Percentiles rank a stretch among this genome's conserved stretches.
phyloP scores from a whole-genome alignment of 768 basidiomycete species.

The Suillus hirtellus region DNA sequence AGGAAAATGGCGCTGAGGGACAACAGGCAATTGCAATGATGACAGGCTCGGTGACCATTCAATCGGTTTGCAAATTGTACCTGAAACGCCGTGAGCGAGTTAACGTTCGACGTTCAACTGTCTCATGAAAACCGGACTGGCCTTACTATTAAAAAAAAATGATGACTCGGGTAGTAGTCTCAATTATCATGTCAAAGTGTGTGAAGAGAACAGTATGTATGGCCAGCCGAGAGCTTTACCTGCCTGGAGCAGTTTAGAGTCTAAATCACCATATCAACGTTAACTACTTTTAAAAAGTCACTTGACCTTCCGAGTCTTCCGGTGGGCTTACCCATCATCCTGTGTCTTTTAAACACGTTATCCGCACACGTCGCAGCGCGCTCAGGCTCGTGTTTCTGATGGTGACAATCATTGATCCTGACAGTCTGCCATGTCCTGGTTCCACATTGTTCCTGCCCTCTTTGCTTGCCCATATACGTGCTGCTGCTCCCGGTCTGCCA shows the following conservation, averaged over 20 bases:
- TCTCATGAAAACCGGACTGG: not conserved
- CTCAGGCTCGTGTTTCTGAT: constrained; percentile 6
- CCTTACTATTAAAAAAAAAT: not conserved
- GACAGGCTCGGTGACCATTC: constrained; percentile 20
- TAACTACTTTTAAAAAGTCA: not conserved
- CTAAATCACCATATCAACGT: constrained; percentile 8
- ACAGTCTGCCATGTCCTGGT: constrained; percentile 39
- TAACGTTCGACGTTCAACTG: not conserved
- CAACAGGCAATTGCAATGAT: constrained; percentile 13
- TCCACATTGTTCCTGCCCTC: constrained; percentile 50
- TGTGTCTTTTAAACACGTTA: not conserved
- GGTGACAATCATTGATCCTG: constrained; percentile 24
- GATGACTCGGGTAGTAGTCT: not conserved
- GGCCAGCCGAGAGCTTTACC: not conserved
- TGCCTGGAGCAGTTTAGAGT: not conserved
- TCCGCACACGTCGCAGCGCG: not conserved
- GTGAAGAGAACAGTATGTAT: not conserved
- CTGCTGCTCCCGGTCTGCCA: constrained; percentile 48
- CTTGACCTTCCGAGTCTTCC: constrained; percentile 1
- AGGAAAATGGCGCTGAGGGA: constrained; percentile 11
- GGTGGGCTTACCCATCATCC: not conserved
- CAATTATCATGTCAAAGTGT: not conserved
- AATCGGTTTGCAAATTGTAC: constrained; percentile 18
- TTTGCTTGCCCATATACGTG: constrained; percentile 47
- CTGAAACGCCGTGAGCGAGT: constrained; percentile 17